Evolutionary conservation across 345 rosid genomes (phyloP).

Genomic region (Hypericum perforatum): DNA sequence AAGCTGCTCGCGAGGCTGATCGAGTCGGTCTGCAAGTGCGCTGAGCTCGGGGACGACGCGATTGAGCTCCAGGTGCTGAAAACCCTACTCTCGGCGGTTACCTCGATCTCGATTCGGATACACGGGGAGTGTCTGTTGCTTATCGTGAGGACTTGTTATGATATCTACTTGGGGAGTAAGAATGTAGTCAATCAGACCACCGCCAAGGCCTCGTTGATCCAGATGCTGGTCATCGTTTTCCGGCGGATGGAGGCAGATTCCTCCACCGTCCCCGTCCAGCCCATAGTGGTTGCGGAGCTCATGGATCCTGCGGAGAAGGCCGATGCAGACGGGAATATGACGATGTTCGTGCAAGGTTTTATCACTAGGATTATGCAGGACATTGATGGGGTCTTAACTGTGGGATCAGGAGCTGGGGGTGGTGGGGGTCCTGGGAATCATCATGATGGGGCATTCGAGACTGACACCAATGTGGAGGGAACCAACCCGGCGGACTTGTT

Average conservation of each 20-base stretch:
- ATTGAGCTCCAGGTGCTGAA: conserved; percentile 1
- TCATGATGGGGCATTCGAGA: conserved; percentile 4
- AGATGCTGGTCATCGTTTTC: conserved; percentile 5
- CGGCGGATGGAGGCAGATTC: conserved; percentile 6
- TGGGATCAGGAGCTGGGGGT: neutral
- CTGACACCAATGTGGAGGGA: neutral
- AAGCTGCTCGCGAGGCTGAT: conserved; percentile 4
- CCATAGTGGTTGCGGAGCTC: conserved; percentile 1
- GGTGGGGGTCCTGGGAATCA: too few relatives aligned
- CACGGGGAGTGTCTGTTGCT: conserved; percentile 3
- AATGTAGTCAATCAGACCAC: conserved; percentile 2
- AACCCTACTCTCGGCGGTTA: conserved; percentile 1
- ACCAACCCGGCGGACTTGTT: conserved; percentile 6
- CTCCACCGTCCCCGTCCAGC: conserved; percentile 4
- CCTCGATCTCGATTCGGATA: conserved; percentile 3
- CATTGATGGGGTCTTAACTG: conserved; percentile 1
- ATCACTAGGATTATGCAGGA: conserved; percentile 3
- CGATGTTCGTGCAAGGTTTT: conserved; percentile 6
- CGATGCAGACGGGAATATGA: conserved; percentile 4
- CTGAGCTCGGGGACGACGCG: conserved; percentile 1
- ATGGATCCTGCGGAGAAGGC: conserved; percentile 3
- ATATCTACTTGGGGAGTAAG: conserved; percentile 1
- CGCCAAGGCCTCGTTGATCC: conserved; percentile 3
- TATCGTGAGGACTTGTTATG: conserved; percentile 5
- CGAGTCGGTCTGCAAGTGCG: conserved; percentile 2